Conservation (phyloP, 73 alveolate species). For the Diophrys sp. region DNA sequence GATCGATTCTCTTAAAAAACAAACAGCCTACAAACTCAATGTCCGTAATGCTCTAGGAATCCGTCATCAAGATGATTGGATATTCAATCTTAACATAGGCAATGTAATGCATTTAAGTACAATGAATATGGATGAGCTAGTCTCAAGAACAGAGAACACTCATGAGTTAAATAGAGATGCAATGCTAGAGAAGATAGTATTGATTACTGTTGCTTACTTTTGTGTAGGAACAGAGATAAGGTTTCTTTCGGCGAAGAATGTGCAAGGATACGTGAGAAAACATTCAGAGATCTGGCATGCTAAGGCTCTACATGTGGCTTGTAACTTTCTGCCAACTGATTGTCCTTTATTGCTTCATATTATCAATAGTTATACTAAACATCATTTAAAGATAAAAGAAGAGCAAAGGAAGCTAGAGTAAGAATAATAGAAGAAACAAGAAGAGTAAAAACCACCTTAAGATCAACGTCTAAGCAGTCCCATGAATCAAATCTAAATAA, state of each 20-base stretch:
- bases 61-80: conserved; percentile 56
- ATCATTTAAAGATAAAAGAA: conserved; percentile 14
- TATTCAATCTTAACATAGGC: conserved; percentile 49
- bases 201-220: conserved; percentile 67
- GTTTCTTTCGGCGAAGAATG: conserved; percentile 14
- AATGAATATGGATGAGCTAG: conserved; percentile 52
- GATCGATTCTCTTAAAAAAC: conserved; percentile 7
- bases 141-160: conserved; percentile 22
- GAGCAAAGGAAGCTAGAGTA: conserved; percentile 7
- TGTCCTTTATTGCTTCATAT: conserved; percentile 38
- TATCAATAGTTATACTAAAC: conserved; percentile 1
- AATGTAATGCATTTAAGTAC: conserved; percentile 58
- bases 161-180: conserved; percentile 82
- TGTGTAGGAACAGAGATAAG: conserved; percentile 71
- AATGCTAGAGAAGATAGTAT: conserved; percentile 76
- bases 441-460: too few species aligned
- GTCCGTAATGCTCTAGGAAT: conserved; percentile 43
- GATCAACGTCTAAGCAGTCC: too few species aligned
- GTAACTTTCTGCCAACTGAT: conserved; percentile 59
- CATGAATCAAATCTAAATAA: too few species aligned
- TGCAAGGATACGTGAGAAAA: conserved; percentile 9
- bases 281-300: conserved; percentile 75
- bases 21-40: conserved; percentile 25
- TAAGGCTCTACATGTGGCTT: conserved; percentile 65
- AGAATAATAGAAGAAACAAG: too few species aligned